These are phyloP conservation scores for Scheffersomyces lignicola DNA, from an alignment of 1,139 yeast genomes.

Conservation along the genomic window DNA sequence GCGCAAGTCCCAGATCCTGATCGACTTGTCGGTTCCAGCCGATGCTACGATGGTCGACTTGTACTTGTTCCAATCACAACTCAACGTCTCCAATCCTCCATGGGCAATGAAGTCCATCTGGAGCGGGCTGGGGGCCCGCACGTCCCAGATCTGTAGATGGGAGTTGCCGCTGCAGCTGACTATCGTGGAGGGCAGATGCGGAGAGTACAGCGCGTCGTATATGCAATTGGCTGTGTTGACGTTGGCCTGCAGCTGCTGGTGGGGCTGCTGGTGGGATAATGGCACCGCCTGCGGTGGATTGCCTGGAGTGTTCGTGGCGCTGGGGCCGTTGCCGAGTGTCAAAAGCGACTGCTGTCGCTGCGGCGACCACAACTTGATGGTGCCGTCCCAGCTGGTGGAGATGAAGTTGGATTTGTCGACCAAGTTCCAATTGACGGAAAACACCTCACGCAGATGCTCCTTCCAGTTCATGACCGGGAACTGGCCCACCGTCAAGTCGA, in stretches of 20 bases:
- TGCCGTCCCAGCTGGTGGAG: slow-evolving; percentile 91
- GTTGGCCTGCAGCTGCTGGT: slow-evolving; percentile 21
- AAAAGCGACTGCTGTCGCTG: slow-evolving; percentile 55
- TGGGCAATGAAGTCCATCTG: slow-evolving; percentile 68
- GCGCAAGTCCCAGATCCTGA: slow-evolving; percentile 86
- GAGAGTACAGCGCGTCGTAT: slow-evolving; percentile 81
- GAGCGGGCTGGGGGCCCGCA: slow-evolving; percentile 66
- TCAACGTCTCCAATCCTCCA: slow-evolving; percentile 75
- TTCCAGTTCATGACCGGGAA: slow-evolving; percentile 76
- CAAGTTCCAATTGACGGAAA: slow-evolving; percentile 82
- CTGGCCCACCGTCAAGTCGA: slow-evolving; percentile 65
- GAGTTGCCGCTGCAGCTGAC: slow-evolving; percentile 82
- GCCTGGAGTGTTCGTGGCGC: slow-evolving; percentile 22
- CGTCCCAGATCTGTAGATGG: slow-evolving; percentile 79
- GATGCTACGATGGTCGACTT: slow-evolving; percentile 76
- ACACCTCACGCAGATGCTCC: slow-evolving; percentile 87
- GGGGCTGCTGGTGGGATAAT: slow-evolving; percentile 31
- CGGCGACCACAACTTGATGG: slow-evolving; percentile 74
- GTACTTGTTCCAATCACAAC: slow-evolving; percentile 91
- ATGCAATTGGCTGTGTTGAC: slow-evolving; percentile 52
- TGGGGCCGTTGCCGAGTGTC: slow-evolving; percentile 46
- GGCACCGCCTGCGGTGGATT: slow-evolving; percentile 29
- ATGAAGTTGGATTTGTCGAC: slow-evolving; percentile 73
- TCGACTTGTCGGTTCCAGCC: slow-evolving; percentile 84
- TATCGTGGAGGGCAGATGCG: slow-evolving; percentile 73